Percentiles rank a stretch among this genome's conserved stretches.
Conservation (phyloP, 2,329 filamentous ascomycete species). For the Aureobasidium pullulans region DNA sequence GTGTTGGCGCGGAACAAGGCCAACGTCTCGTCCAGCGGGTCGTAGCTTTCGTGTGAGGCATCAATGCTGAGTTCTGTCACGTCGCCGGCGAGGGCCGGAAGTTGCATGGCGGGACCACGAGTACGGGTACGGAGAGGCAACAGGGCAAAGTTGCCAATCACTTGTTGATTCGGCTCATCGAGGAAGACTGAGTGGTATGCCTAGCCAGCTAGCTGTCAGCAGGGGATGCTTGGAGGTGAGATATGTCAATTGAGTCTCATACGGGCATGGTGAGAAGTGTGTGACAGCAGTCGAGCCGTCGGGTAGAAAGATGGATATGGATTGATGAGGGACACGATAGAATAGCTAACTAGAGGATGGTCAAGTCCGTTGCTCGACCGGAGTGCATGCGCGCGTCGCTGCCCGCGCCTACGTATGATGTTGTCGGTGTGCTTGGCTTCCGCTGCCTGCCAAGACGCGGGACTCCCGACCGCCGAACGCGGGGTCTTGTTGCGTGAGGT, state of each 20-base stretch:
- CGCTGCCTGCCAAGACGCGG: neutral
- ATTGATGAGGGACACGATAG: neutral
- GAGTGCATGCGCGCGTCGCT: neutral
- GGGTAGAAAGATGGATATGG: neutral
- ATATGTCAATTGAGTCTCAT: neutral
- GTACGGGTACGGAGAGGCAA: slow-evolving; percentile 91
- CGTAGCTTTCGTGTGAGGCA: slow-evolving; percentile 86
- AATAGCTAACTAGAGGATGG: neutral
- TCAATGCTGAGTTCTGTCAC: slow-evolving; percentile 56
- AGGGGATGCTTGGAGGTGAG: neutral
- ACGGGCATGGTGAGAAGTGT: neutral
- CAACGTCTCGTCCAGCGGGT: slow-evolving; percentile 90
- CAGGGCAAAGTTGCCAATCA: slow-evolving; percentile 84
- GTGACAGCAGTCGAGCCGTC: neutral
- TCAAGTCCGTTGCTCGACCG: neutral
- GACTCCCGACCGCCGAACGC: slow-evolving; percentile 8
- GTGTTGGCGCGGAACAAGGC: slow-evolving; percentile 94
- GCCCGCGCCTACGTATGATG: slow-evolving; percentile 6
- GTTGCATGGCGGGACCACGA: slow-evolving; percentile 86
- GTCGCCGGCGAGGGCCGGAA: slow-evolving; percentile 50
- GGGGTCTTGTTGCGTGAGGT: slow-evolving; percentile 1
- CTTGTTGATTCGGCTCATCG: slow-evolving; percentile 63
- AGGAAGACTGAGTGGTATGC: slow-evolving; percentile 98
- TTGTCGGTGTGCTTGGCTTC: neutral
- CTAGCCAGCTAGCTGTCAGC: slow-evolving; percentile 38